phyloP scores from a whole-genome alignment of 2,329 filamentous ascomycete genomes.

The Colletotrichum lindemuthianum region DNA sequence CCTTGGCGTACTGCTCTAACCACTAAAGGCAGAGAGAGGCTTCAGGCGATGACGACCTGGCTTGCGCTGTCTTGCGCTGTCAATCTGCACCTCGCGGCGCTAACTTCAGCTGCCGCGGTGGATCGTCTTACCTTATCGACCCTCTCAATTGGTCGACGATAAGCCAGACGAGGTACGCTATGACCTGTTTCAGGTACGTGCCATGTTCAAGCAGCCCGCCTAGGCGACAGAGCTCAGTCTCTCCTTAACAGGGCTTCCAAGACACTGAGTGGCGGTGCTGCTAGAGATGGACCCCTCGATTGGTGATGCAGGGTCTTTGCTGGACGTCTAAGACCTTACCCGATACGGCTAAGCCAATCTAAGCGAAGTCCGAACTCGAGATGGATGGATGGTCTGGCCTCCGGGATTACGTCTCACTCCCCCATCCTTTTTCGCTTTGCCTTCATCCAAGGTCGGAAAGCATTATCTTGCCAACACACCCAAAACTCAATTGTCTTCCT shows the following conservation, averaged over 20 bases:
- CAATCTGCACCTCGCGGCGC: neutral
- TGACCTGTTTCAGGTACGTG: constrained; percentile 35
- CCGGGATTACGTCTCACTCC: too few relatives aligned
- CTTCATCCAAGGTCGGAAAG: too few relatives aligned
- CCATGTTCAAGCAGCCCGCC: neutral
- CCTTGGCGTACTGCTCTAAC: too few relatives aligned
- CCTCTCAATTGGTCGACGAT: constrained; percentile 9
- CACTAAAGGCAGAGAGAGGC: neutral
- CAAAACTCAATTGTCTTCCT: too few relatives aligned
- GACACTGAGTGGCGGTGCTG: neutral
- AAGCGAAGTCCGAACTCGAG: too few relatives aligned
- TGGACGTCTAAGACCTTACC: too few relatives aligned
- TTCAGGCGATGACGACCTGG: constrained; percentile 24
- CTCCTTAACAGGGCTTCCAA: neutral
- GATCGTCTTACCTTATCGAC: neutral
- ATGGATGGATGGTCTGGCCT: too few relatives aligned
- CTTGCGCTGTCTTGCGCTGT: neutral
- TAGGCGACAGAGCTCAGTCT: neutral
- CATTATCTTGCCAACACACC: too few relatives aligned
- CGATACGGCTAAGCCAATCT: too few relatives aligned
- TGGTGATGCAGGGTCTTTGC: too few relatives aligned
- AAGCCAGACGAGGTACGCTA: constrained; percentile 21
- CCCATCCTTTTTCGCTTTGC: too few relatives aligned
- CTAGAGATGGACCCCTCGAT: too few relatives aligned
- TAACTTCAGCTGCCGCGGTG: neutral